These are phyloP conservation scores for Pyricularia grisea DNA, from an alignment of 2,329 filamentous ascomycete genomes.

Conservation along the genomic window DNA sequence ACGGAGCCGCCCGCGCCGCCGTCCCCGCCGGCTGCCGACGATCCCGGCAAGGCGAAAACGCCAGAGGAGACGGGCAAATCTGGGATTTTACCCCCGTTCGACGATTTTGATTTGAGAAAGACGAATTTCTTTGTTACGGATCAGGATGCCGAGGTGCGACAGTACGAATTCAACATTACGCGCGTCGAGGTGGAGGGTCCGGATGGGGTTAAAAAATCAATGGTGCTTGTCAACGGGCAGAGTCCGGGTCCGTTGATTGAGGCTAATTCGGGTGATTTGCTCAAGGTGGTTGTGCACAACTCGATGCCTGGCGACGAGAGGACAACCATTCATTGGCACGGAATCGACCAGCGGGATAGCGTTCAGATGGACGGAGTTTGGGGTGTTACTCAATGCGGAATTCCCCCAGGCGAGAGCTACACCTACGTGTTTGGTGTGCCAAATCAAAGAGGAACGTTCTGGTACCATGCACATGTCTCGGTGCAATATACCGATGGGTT, in stretches of 20 bases:
- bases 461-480: conserved; percentile 51
- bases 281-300: conserved; percentile 30
- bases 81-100: not conserved
- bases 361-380: conserved; percentile 60
- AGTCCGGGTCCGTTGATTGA: conserved; percentile 34
- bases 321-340: conserved; percentile 59
- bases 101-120: conserved; percentile 1
- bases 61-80: not conserved
- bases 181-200: conserved; percentile 18
- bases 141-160: conserved; percentile 11
- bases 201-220: conserved; percentile 25
- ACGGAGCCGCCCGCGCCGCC: not conserved
- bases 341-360: conserved; percentile 67
- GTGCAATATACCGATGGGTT: conserved; percentile 56
- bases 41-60: not conserved
- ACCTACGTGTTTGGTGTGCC: conserved; percentile 33
- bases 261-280: conserved; percentile 31
- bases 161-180: conserved; percentile 23
- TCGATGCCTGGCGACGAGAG: conserved; percentile 19
- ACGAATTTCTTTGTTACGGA: conserved; percentile 12
- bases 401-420: conserved; percentile 46
- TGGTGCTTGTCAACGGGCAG: conserved; percentile 29
- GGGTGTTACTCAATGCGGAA: conserved; percentile 50
- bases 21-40: not conserved
- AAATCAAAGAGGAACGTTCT: conserved; percentile 25